phyloP scores from a whole-genome alignment of 2,329 filamentous ascomycete species.

The Hymenoscyphus fructigenus region DNA sequence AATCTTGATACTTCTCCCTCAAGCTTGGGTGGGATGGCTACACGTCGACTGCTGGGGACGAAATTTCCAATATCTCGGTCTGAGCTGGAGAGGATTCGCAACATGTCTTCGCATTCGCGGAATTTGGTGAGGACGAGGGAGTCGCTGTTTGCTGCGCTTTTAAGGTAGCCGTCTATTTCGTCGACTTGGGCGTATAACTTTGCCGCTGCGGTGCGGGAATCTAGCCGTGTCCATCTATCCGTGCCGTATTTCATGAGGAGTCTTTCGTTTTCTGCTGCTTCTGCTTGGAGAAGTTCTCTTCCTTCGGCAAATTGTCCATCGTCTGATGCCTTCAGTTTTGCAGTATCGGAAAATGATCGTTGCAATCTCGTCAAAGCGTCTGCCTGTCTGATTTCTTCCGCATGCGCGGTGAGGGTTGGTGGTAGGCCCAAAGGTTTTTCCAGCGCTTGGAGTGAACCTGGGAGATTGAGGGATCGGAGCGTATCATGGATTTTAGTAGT shows the following conservation, averaged over 20 bases:
- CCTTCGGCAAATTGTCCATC: constrained; percentile 79
- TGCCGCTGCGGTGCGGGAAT: constrained; percentile 65
- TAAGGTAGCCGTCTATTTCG: constrained; percentile 87
- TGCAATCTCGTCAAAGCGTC: constrained; percentile 78
- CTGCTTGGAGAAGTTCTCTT: constrained; percentile 71
- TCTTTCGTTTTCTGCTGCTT: constrained; percentile 79
- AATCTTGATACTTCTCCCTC: constrained; percentile 77
- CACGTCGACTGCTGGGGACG: constrained; percentile 80
- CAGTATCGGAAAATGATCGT: constrained; percentile 81
- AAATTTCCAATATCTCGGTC: constrained; percentile 83
- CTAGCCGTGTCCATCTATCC: constrained; percentile 73
- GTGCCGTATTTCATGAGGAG: constrained; percentile 80
- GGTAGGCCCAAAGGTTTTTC: constrained; percentile 93
- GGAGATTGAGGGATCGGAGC: constrained; percentile 79
- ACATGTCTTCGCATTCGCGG: constrained; percentile 68
- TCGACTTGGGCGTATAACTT: constrained; percentile 39
- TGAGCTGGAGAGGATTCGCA: constrained; percentile 74
- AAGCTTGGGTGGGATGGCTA: constrained; percentile 75
- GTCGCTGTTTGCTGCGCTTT: constrained; percentile 66
- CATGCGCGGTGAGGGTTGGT: constrained; percentile 80
- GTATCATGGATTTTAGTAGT: constrained; percentile 78
- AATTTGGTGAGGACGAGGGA: constrained; percentile 70
- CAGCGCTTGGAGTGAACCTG: constrained; percentile 87
- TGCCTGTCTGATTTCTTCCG: constrained; percentile 89
- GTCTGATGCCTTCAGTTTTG: constrained; percentile 83